Evolutionary conservation across 2,329 filamentous ascomycete species (phyloP).

Genomic region (Arthrobotrys pseudoclavata): DNA sequence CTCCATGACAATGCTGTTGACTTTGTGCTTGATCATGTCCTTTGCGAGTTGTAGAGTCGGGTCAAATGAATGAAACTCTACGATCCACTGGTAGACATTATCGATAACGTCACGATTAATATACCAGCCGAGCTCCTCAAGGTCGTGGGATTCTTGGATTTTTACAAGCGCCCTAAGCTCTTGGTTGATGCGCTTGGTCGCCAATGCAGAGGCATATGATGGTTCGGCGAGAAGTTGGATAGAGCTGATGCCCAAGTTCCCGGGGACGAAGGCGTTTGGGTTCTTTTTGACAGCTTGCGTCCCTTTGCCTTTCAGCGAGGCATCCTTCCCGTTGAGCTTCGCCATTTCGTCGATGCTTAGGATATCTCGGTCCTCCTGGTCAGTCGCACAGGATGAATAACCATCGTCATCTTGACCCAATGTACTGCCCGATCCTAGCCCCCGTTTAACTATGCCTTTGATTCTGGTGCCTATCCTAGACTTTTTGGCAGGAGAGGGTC

Average conservation of each 20-base stretch:
- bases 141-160: constrained; percentile 73
- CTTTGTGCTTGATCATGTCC: constrained; percentile 76
- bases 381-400: constrained; percentile 44
- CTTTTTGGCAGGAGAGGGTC: constrained; percentile 44
- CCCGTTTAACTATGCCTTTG: constrained; percentile 36
- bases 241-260: constrained; percentile 73
- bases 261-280: constrained; percentile 76
- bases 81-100: constrained; percentile 91
- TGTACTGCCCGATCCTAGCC: constrained; percentile 17
- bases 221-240: constrained; percentile 77
- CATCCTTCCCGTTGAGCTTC: constrained; percentile 23
- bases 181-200: constrained; percentile 74
- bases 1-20: constrained; percentile 83
- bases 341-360: constrained; percentile 42
- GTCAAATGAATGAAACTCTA: constrained; percentile 88
- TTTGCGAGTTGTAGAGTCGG: constrained; percentile 75
- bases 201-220: constrained; percentile 74
- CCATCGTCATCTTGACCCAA: constrained; percentile 38
- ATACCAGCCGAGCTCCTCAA: constrained; percentile 84
- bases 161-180: constrained; percentile 76
- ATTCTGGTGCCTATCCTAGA: constrained; percentile 38
- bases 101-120: constrained; percentile 76
- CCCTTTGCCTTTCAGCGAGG: constrained; percentile 17
- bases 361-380: constrained; percentile 46
- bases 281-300: constrained; percentile 54